A percentile compares a stretch with the other conserved stretches of the same genome.
These are phyloP conservation scores for Pichia occidentalis DNA, from an alignment of 805 yeast genomes.

Conservation along the genomic window DNA sequence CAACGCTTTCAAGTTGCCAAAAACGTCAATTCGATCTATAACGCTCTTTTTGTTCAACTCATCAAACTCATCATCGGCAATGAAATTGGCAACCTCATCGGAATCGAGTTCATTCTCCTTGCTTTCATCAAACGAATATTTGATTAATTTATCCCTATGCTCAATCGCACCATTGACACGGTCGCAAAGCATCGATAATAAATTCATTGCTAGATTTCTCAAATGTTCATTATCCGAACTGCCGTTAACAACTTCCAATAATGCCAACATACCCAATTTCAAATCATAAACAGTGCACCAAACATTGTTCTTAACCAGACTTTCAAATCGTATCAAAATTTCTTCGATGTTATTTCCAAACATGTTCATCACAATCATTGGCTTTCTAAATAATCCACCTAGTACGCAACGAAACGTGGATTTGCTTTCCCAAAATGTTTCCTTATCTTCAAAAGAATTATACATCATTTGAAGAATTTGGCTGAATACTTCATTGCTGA, in stretches of 20 bases:
- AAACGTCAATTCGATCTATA: slow-evolving; percentile 28
- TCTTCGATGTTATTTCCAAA: slow-evolving; percentile 7
- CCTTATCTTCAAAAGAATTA: slow-evolving; percentile 10
- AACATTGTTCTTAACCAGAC: slow-evolving; percentile 2
- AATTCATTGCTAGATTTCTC: slow-evolving; percentile 13
- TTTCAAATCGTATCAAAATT: slow-evolving; percentile 8
- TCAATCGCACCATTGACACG: slow-evolving; percentile 38
- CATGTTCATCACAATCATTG: slow-evolving; percentile 2
- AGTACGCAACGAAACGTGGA: slow-evolving; percentile 7
- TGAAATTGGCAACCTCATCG: too few species aligned
- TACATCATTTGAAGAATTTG: slow-evolving; percentile 7
- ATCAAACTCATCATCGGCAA: slow-evolving; percentile 27
- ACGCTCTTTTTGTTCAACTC: slow-evolving; percentile 29
- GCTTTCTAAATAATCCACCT: slow-evolving; percentile 12
- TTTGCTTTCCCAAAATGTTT: slow-evolving; percentile 15
- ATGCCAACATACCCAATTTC: slow-evolving; percentile 44
- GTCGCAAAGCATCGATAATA: slow-evolving; percentile 5
- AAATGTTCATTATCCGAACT: slow-evolving; percentile 17
- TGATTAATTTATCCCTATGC: slow-evolving; percentile 38
- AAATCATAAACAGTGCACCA: slow-evolving; percentile 46
- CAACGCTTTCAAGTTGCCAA: slow-evolving; percentile 26
- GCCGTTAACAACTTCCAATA: slow-evolving; percentile 34
- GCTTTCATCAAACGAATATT: slow-evolving; percentile 24
- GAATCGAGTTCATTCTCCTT: too few species aligned
- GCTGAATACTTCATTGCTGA: slow-evolving; percentile 10